Percentiles rank a stretch among this genome's conserved stretches.
Conservation (phyloP, 345 rosid genomes). For the Syzygium jambos region DNA sequence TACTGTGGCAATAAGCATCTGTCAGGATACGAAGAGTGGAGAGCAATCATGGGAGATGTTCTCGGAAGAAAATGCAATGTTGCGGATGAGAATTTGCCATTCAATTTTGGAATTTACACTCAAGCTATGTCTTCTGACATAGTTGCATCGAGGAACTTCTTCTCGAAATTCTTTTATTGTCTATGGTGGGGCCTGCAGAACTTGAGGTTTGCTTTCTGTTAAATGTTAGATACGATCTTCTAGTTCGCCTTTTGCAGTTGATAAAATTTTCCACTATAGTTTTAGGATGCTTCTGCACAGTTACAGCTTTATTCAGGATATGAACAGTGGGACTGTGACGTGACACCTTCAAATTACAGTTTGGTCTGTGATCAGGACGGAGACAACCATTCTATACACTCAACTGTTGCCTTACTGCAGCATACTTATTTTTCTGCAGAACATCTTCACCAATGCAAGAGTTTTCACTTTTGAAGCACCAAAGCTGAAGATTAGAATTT, state of each 20-base stretch:
- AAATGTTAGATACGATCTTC: neutral
- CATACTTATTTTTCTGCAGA: neutral
- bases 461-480: neutral
- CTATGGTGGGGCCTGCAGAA: constrained; percentile 96
- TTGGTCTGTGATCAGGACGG: neutral
- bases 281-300: neutral
- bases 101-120: constrained; percentile 65
- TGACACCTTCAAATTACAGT: neutral
- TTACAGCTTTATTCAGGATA: neutral
- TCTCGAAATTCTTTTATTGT: constrained; percentile 66
- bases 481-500: neutral
- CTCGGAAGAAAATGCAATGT: constrained; percentile 35
- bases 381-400: neutral
- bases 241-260: neutral
- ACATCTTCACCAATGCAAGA: neutral
- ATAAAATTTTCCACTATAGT: neutral
- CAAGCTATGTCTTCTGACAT: constrained; percentile 61
- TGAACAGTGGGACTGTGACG: neutral
- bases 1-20: constrained; percentile 54
- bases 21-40: constrained; percentile 46
- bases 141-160: constrained; percentile 33
- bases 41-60: constrained; percentile 22
- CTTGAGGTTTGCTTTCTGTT: constrained; percentile 40
- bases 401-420: neutral
- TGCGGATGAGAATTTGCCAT: constrained; percentile 15